Evolutionary conservation across 2,329 filamentous ascomycete species (phyloP), one percentile per base, ranked within the genome.

Genomic region (Fusarium sp.): DNA sequence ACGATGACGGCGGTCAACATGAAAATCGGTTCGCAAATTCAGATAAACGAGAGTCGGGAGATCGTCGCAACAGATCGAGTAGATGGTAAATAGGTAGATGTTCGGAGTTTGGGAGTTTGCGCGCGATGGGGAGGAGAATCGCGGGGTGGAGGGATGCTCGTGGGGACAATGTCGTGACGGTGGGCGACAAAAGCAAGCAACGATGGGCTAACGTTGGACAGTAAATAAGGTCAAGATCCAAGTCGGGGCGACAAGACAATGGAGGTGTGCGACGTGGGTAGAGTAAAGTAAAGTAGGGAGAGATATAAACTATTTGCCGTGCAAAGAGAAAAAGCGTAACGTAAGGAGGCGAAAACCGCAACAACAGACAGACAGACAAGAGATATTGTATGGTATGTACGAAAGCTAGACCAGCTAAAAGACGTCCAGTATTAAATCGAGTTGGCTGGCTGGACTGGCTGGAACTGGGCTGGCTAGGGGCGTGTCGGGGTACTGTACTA

Each of bases 1-100:
- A 59, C 44, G 47, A 53, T 46, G 69, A 46, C 63, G 50, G 64
- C 67, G 69, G 71, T 73, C 71, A 78, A 80, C 79, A 81, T 81
- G 70, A 78, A 53, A 80, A 76, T 76, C 76, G 74, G 74, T 69
- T 66, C 64, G 72, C 73, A 71, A 42, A 67, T 54, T 63, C 44
- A 43, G 54, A 60, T 56, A 33, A 56, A 64, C 47, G 33, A 49
- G 54, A 59, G 50, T 52, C 64, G 67, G 33, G 44, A 38, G 28
- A 50, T 59, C 35, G 64, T 61, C 53, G 64, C 46, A 57, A 62
- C 50, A 38, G 58, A 25, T 68, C 57, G 64, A 71, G 49, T 28
- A 63, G 32, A 32, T 56, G 61, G 60, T 49, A 30, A 33, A 46
- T 59, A 33, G 35, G 25, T 49, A 68, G 47, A 43, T 64, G 32